Conservation (phyloP, 331 rosid species). For the Rhamnella rubrinervis region DNA sequence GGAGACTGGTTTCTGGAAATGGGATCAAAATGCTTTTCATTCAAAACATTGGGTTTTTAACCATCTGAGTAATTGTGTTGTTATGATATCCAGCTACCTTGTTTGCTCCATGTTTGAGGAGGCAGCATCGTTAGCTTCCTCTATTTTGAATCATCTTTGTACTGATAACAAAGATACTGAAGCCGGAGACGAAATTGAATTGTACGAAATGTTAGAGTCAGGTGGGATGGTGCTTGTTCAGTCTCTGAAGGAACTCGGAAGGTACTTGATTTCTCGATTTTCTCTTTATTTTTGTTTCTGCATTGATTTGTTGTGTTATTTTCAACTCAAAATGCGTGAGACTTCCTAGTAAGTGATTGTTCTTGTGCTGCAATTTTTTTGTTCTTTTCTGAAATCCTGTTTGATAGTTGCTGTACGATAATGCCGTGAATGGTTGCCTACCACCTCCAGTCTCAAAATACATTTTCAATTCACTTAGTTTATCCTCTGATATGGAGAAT, state of each 20-base stretch:
- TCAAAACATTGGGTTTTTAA: no score
- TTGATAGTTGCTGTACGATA: background rate
- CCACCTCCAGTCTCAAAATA: no score
- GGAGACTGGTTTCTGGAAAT: background rate
- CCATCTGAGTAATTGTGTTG: background rate
- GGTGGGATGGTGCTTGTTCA: conserved; percentile 77
- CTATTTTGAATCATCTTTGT: conserved; percentile 51
- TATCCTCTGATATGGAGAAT: no score
- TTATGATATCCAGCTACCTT: conserved; percentile 50
- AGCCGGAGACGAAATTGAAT: conserved; percentile 21
- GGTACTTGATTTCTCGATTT: conserved; percentile 27
- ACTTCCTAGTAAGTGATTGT: background rate
- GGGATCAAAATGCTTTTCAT: background rate
- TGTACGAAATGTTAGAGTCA: conserved; percentile 63
- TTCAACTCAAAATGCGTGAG: background rate
- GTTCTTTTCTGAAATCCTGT: background rate
- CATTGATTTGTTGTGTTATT: background rate
- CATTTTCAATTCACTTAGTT: no score
- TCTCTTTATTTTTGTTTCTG: background rate
- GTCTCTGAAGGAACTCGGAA: conserved; percentile 59
- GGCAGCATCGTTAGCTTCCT: conserved; percentile 62
- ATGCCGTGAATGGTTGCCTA: background rate
- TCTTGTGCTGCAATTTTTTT: background rate
- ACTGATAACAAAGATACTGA: background rate
- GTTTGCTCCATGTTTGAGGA: conserved; percentile 71